Evolutionary conservation across 345 rosid genomes (phyloP), one percentile per base, ranked within the genome.

Genomic region (Pistacia vera): DNA sequence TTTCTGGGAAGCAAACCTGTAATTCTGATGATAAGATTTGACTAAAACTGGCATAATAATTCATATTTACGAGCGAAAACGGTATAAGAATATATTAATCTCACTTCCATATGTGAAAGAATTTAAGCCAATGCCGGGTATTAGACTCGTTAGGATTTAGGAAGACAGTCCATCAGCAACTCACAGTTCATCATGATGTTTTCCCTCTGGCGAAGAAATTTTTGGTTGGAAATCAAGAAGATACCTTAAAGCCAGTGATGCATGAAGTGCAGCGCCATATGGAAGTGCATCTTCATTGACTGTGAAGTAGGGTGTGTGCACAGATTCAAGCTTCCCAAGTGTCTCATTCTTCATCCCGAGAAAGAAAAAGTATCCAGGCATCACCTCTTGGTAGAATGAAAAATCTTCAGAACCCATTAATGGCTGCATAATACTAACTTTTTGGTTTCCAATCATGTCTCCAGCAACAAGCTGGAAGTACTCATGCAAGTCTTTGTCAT

Each of bases 401-500:
- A 96, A 96, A 77, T 93, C 99, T 78, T 96, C 99, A 13, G 97
- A 82, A 66, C 97, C 97, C 97, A 91, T 96, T 80, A 89, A 8
- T 10, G 92, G 97, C 66, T 87, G 83, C 92, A 88, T 90, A 49
- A 78, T 86, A 5, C 78, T 75, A 18, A 89, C 79, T 71, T 88
- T 92, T 63, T 80, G 67, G 28, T 0, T 41, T 18, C 98, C 99
- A 13, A 95, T 88, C 90, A 93, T 35, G 66, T 88, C 92, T 10
- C 85, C 82, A 0, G 96, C 92, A 41, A 91, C 85, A 49, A 73
- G 80, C 76, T 51, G 67, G 86, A 93, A 92, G 82, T 81, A 80
- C 69, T 68, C 66, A 28, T 93, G 95, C 81, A 96, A 75, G 74
- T 57, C 71, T 71, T 90, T 75, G 63, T 88, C 69, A 51, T 93